Evolutionary conservation across 179 eudicot genomes (phyloP).

Genomic region (Amaranthus tricolor): DNA sequence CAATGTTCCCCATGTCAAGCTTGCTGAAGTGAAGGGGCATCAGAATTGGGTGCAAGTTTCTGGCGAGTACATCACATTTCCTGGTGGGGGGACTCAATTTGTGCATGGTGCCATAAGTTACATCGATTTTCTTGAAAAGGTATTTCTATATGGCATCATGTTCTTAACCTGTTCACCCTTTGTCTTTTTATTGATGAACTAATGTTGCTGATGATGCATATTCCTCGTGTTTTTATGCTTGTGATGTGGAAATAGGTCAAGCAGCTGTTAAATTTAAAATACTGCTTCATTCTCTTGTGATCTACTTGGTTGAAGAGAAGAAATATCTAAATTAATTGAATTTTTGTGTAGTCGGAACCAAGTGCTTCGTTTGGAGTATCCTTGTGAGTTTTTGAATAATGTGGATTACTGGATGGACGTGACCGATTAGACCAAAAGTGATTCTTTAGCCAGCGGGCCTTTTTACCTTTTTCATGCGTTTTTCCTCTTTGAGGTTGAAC

Average conservation of each 20-base stretch:
- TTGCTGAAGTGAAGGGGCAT: slow-evolving; percentile 46
- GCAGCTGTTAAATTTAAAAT: not conserved
- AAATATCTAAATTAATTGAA: not conserved
- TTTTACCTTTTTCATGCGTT: not conserved
- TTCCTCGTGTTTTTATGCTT: slow-evolving; percentile 1
- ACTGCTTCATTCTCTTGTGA: not conserved
- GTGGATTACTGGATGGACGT: not conserved
- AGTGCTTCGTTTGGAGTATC: not conserved
- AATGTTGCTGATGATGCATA: not conserved
- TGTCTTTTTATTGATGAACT: not conserved
- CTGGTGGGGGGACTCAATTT: slow-evolving; percentile 55
- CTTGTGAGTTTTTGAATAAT: not conserved
- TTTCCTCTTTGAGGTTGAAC: not conserved
- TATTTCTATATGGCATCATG: not conserved
- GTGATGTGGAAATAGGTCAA: not conserved
- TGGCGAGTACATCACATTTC: slow-evolving; percentile 46
- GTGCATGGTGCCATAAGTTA: slow-evolving; percentile 40
- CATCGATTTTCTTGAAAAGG: slow-evolving; percentile 45
- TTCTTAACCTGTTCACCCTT: not conserved
- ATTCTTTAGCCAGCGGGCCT: not conserved
- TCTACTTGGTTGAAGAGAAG: not conserved
- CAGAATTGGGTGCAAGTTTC: slow-evolving; percentile 47
- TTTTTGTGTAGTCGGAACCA: not conserved
- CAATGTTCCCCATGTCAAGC: slow-evolving; percentile 48
- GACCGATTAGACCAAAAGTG: not conserved